A percentile compares a stretch with the other conserved stretches of the same genome.
Evolutionary conservation across 169 alveolate genomes (phyloP).

Genomic region (Plasmodium berghei): DNA sequence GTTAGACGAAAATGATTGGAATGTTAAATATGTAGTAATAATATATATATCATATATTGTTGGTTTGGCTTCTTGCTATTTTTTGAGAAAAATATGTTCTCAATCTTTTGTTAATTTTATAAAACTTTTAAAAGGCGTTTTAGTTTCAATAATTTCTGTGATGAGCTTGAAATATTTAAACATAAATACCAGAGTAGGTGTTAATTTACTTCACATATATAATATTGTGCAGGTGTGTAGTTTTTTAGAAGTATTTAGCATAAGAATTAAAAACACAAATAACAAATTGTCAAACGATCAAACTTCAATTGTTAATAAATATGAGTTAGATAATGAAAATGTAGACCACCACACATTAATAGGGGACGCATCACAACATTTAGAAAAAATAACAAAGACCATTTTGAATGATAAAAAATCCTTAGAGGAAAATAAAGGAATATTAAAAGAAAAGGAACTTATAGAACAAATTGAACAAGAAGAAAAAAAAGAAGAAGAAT

Average conservation of each 20-base stretch:
- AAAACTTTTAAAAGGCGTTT: slow-evolving; percentile 23
- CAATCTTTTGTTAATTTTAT: slow-evolving; percentile 30
- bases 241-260: slow-evolving; percentile 30
- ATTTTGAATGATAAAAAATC: slow-evolving; percentile 34
- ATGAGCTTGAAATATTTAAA: slow-evolving; percentile 55
- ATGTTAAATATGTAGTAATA: slow-evolving; percentile 47
- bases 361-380: slow-evolving; percentile 69
- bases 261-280: slow-evolving; percentile 9
- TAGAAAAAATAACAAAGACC: slow-evolving; percentile 54
- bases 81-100: slow-evolving; percentile 36
- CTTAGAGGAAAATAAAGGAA: slow-evolving; percentile 48
- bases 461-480: slow-evolving; percentile 61
- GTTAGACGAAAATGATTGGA: slow-evolving; percentile 14
- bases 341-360: slow-evolving; percentile 29
- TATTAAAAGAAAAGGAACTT: slow-evolving; percentile 73
- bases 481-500: slow-evolving; percentile 76
- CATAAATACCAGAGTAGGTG: slow-evolving; percentile 25
- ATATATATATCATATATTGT: slow-evolving; percentile 27
- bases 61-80: slow-evolving; percentile 39
- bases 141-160: slow-evolving; percentile 29
- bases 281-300: slow-evolving; percentile 14
- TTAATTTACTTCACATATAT: slow-evolving; percentile 60
- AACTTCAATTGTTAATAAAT: slow-evolving; percentile 21
- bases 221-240: slow-evolving; percentile 61
- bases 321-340: slow-evolving; percentile 36